Percentiles rank a stretch among this genome's conserved stretches.
Evolutionary conservation across 2,329 filamentous ascomycete species (phyloP).

Genomic region (Chrysoporthe cubensis): DNA sequence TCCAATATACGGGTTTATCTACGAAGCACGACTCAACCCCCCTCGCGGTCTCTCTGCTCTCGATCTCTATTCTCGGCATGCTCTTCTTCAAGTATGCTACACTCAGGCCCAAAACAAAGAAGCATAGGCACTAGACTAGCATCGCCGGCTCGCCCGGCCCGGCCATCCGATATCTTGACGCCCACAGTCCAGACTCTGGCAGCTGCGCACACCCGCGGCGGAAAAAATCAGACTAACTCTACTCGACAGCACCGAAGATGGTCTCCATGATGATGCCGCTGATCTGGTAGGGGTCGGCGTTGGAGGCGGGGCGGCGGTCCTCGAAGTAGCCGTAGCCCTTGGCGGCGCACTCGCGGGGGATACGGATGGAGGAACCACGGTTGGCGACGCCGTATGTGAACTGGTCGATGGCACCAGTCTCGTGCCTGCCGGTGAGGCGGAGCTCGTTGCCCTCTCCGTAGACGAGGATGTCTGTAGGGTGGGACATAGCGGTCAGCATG

Average conservation of each 20-base stretch:
- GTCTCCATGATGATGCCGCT: constrained; percentile 82
- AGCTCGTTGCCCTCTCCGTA: constrained; percentile 85
- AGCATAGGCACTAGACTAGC: no score
- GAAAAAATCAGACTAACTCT: background rate
- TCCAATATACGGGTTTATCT: no score
- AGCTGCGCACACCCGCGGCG: background rate
- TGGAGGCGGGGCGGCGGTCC: constrained; percentile 66
- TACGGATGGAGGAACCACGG: constrained; percentile 91
- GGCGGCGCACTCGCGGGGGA: constrained; percentile 81
- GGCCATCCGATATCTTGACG: background rate
- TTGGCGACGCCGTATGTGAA: constrained; percentile 96
- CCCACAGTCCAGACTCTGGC: background rate
- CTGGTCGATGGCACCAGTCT: constrained; percentile 91
- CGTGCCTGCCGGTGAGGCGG: constrained; percentile 89
- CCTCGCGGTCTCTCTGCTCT: no score
- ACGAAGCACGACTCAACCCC: no score
- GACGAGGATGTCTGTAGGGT: constrained; percentile 44
- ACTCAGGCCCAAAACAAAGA: no score
- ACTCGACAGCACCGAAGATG: constrained; percentile 43
- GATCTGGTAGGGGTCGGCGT: constrained; percentile 83
- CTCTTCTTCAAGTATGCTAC: no score
- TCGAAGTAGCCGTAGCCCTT: constrained; percentile 97
- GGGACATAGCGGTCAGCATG: constrained; percentile 46
- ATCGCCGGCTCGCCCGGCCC: no score
- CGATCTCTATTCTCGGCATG: no score